Evolutionary conservation across 768 basidiomycete species (phyloP), one percentile per base, ranked within the genome.

Genomic region (Rhodotorula kratochvilovae): DNA sequence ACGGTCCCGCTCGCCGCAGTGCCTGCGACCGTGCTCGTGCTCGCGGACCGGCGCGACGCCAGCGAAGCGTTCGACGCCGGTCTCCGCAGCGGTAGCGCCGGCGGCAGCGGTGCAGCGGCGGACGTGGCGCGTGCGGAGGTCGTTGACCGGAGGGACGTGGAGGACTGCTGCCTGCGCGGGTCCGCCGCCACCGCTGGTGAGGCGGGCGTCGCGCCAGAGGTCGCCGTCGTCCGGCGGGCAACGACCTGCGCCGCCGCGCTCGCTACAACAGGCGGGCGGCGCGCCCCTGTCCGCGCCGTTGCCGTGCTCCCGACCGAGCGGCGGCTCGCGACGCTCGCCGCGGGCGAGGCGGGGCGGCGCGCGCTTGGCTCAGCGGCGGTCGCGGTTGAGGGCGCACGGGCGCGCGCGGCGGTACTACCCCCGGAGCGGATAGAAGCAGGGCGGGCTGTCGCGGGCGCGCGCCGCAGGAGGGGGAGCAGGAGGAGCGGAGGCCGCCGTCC

Each of bases 1-100:
- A 13, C 8, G 3, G 48, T 25, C 25, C 23, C 1, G 23, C 48
- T 23, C 23, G 23, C 23, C 25, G 53, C 11, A 31, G 46, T 7
- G 35, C 27, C 35, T 55, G 23, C 48, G 25, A 27, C 50, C 83
- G 81, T 6, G 85, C 81, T 81, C 79, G 62, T 84, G 84, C 35
- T 80, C 79, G 36, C 84, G 83, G 35, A 77, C 77, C 45, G 80
- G 81, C 53, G 76, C 64, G 42, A 67, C 13, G 57, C 63, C 48
- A 71, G 73, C 17, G 77, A 67, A 36, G 75, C 67, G 51, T 73
- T 62, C 5, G 72, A 69, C 2, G 64, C 13, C 15, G 48, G 62
- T 0, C 50, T 48, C 17, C 63, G 61, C 31, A 71, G 61, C 1
- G 58, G 39, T 6, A 7, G 39, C 39, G 16, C 45, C 8, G 45